A percentile compares a stretch with the other conserved stretches of the same genome.
Conservation (phyloP, 1,284 basidiomycete species). For the Porodaedalea pini region DNA sequence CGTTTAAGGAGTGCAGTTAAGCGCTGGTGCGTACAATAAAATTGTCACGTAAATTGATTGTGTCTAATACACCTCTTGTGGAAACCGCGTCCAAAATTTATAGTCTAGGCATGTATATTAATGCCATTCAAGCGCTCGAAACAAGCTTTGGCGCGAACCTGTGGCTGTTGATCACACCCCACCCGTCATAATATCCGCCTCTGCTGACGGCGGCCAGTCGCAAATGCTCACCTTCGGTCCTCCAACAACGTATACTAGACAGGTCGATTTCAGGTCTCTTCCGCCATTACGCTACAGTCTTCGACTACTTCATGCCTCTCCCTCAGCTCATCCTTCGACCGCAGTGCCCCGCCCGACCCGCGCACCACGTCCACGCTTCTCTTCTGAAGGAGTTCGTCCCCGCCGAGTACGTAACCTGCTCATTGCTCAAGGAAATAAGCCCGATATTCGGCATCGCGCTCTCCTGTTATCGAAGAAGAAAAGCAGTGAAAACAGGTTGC, state of each 20-base stretch:
- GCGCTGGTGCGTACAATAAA: slow-evolving; percentile 62
- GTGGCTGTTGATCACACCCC: too few relatives aligned
- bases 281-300: slow-evolving; percentile 31
- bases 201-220: too few relatives aligned
- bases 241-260: too few relatives aligned
- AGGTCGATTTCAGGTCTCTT: slow-evolving; percentile 83
- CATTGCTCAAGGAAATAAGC: slow-evolving; percentile 39
- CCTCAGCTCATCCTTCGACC: slow-evolving; percentile 6
- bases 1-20: slow-evolving; percentile 86
- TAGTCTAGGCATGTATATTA: too few relatives aligned
- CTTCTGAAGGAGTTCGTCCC: slow-evolving; percentile 90
- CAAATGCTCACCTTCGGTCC: too few relatives aligned
- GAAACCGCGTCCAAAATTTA: too few relatives aligned
- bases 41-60: not conserved
- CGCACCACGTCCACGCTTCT: slow-evolving; percentile 59
- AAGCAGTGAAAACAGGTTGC: slow-evolving; percentile 71
- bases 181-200: too few relatives aligned
- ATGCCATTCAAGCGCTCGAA: too few relatives aligned
- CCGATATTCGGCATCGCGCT: slow-evolving; percentile 31
- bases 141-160: too few relatives aligned
- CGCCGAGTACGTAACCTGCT: slow-evolving; percentile 79
- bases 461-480: slow-evolving; percentile 34
- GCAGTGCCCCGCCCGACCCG: slow-evolving; percentile 41
- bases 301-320: not conserved
- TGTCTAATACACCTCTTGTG: not conserved